These are phyloP conservation scores for Physaria fendleri DNA, from an alignment of 345 rosid genomes.

Conservation along the genomic window DNA sequence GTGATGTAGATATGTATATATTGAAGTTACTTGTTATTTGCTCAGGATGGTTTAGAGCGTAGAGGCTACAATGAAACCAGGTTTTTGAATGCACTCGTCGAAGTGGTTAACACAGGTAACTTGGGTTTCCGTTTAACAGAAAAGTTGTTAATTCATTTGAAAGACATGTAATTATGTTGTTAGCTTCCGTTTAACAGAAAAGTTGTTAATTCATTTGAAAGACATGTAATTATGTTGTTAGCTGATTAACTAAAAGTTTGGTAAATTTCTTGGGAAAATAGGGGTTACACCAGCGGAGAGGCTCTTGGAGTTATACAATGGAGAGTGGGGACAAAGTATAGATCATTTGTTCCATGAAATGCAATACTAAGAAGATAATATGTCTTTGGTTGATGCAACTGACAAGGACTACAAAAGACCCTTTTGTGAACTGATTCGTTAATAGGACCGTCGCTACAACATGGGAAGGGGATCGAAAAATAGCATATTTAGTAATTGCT, in stretches of 20 bases:
- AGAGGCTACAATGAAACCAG: conserved; percentile 78
- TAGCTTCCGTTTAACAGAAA: not conserved
- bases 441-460: too few species aligned
- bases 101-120: conserved; percentile 78
- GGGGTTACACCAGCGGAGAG: conserved; percentile 77
- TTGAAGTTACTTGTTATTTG: not conserved
- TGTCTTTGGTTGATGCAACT: too few species aligned
- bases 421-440: too few species aligned
- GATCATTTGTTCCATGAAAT: conserved; percentile 63
- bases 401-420: too few species aligned
- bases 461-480: too few species aligned
- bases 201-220: not conserved
- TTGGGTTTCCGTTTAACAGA: not conserved
- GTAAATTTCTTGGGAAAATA: conserved; percentile 9
- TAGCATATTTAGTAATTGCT: too few species aligned
- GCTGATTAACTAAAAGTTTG: not conserved
- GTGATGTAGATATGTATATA: not conserved
- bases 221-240: not conserved
- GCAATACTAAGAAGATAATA: conserved; percentile 30
- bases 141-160: not conserved
- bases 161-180: too few species aligned
- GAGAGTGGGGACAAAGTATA: conserved; percentile 58
- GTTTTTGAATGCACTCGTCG: conserved; percentile 59
- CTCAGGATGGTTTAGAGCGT: conserved; percentile 82
- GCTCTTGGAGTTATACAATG: conserved; percentile 60